A percentile compares a stretch with the other conserved stretches of the same genome.
Conservation (phyloP, 352 stramenopile genomes). For the Pythium guiyangense region DNA sequence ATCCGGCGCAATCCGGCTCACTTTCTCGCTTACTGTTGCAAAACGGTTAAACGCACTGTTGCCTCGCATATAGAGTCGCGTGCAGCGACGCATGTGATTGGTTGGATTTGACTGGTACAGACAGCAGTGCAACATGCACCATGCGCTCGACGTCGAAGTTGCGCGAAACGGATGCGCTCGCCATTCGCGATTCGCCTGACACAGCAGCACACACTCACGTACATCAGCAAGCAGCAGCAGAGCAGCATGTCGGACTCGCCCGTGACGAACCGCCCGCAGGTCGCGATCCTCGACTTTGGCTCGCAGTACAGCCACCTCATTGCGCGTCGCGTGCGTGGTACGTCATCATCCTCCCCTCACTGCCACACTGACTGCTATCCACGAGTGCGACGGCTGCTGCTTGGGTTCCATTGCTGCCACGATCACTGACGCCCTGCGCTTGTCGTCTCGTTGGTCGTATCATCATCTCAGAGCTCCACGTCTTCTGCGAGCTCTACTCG, state of each 20-base stretch:
- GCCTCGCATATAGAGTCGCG: too few relatives aligned
- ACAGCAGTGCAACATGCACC: too few relatives aligned
- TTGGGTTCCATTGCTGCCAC: not conserved
- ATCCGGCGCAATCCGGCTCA: too few relatives aligned
- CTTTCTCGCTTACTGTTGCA: too few relatives aligned
- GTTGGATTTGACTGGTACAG: not conserved
- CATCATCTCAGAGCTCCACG: constrained; percentile 86
- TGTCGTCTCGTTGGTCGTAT: constrained; percentile 12
- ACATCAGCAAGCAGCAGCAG: constrained; percentile 9
- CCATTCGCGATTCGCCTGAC: constrained; percentile 1
- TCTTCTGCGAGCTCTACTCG: constrained; percentile 99
- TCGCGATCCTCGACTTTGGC: constrained; percentile 99
- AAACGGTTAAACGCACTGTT: too few relatives aligned
- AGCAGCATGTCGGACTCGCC: constrained; percentile 65
- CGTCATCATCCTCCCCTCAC: constrained; percentile 2
- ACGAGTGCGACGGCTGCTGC: not conserved
- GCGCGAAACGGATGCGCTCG: constrained; percentile 4
- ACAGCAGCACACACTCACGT: not conserved
- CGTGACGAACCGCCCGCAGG: constrained; percentile 91
- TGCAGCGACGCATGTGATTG: constrained; percentile 8
- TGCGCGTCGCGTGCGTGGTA: constrained; percentile 93
- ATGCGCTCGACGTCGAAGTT: constrained; percentile 12
- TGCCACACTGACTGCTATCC: not conserved
- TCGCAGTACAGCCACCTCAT: constrained; percentile 99
- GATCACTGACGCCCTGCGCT: constrained; percentile 1